phyloP scores from a whole-genome alignment of 805 yeast species.

The Ogataea methanolica region DNA sequence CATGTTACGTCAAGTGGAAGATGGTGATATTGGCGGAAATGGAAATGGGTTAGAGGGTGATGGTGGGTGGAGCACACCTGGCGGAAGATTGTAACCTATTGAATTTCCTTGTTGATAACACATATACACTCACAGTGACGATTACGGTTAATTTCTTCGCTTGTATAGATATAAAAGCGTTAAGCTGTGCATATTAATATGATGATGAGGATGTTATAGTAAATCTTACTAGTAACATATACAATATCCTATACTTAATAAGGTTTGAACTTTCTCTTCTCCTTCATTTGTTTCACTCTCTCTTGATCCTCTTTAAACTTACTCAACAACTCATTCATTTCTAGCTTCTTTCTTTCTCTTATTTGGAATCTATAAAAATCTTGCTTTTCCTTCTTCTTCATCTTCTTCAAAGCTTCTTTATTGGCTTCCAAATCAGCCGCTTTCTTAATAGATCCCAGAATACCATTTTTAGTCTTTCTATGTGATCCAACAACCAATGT shows the following conservation, averaged over 20 bases:
- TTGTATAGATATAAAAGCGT: too few relatives aligned
- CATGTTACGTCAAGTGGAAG: conserved; percentile 83
- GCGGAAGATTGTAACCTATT: conserved; percentile 32
- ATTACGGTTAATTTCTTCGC: too few relatives aligned
- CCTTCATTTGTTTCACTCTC: conserved; percentile 71
- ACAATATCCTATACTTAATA: conserved; percentile 37
- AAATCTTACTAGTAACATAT: too few relatives aligned
- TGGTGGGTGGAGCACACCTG: conserved; percentile 29
- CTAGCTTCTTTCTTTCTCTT: conserved; percentile 87
- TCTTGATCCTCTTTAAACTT: conserved; percentile 92
- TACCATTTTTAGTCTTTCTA: conserved; percentile 72
- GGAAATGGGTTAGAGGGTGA: too few relatives aligned
- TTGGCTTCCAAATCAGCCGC: conserved; percentile 25
- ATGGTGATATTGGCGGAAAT: conserved; percentile 25
- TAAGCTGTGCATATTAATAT: too few relatives aligned
- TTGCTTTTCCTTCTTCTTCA: conserved; percentile 70
- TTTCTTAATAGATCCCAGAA: conserved; percentile 46
- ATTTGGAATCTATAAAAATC: conserved; percentile 97
- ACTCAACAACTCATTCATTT: conserved; percentile 78
- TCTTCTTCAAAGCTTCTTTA: conserved; percentile 41
- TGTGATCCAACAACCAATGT: conserved; percentile 85
- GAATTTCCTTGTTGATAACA: too few relatives aligned
- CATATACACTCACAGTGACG: too few relatives aligned
- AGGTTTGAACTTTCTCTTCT: conserved; percentile 80
- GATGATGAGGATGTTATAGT: too few relatives aligned